Conservation (phyloP, 306 rosid species). For the Prunus persica region Prunus_persica_NCBIv2 NC_034009.1:36573501-36574000, state of each 20-base stretch:
- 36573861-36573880: conserved; percentile 98
- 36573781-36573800: conserved; percentile 75
- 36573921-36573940: conserved; percentile 7
- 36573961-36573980: conserved; percentile 6
- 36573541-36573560: neutral
- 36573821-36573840: conserved; percentile 97
- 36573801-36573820: conserved; percentile 96
- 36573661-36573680: neutral
- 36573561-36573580: neutral
- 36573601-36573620: neutral
- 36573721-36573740: neutral
- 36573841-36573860: conserved; percentile 98
- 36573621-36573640: neutral
- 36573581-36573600: neutral
- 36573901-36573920: conserved; percentile 6
- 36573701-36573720: neutral
- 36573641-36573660: neutral
- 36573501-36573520: no score
- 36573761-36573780: neutral
- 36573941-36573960: conserved; percentile 1
- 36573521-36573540: neutral
- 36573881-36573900: conserved; percentile 48
- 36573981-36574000: no score
- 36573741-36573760: neutral
- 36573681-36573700: neutral